Conservation (phyloP, 2,329 filamentous ascomycete species). For the Alternaria hordeiaustralica region DNA sequence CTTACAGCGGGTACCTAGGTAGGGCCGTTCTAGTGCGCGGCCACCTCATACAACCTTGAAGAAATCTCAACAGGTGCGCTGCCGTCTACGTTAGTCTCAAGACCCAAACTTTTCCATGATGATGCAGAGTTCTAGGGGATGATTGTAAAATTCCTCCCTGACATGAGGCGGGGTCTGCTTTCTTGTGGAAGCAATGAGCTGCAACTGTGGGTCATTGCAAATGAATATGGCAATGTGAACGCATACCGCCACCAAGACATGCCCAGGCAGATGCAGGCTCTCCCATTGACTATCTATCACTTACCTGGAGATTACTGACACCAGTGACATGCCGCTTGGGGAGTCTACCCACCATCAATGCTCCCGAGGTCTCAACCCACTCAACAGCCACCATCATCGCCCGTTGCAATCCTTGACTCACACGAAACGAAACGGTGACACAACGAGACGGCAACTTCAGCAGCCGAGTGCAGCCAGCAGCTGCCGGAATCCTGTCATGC, state of each 20-base stretch:
- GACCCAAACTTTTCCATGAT: not conserved
- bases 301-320: not conserved
- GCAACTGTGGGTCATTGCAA: not conserved
- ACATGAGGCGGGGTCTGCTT: not conserved
- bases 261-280: not conserved
- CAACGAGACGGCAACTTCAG: constrained; percentile 11
- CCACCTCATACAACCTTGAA: not conserved
- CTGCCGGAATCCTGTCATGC: constrained; percentile 14
- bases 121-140: not conserved
- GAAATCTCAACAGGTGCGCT: not conserved
- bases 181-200: not conserved
- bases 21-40: not conserved
- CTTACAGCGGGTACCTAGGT: not conserved
- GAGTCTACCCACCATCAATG: not conserved
- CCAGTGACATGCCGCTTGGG: not conserved
- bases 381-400: not conserved
- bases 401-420: constrained; percentile 6
- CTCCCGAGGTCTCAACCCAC: not conserved
- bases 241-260: not conserved
- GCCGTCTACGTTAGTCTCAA: not conserved
- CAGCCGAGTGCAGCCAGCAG: constrained; percentile 8
- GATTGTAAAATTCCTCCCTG: not conserved
- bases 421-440: constrained; percentile 7
- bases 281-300: not conserved
- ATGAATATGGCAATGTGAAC: not conserved